A percentile compares a stretch with the other conserved stretches of the same genome.
These are phyloP conservation scores for Phytopythium vexans DNA, from an alignment of 352 stramenopile species.

Conservation along the genomic window DNA sequence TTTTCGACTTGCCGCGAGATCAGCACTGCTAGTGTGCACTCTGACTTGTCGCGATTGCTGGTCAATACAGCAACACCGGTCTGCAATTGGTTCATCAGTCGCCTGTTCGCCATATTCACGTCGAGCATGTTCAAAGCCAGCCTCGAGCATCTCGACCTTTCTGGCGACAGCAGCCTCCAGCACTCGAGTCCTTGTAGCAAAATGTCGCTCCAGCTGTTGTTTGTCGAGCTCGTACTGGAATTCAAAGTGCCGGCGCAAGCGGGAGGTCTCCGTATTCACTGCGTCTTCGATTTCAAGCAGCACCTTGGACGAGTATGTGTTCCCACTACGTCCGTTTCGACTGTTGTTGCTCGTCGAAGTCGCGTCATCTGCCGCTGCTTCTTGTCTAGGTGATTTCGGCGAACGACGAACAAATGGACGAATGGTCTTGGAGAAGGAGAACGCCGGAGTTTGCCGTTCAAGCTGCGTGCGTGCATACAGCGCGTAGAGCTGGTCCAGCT, in stretches of 20 bases:
- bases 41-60: no score
- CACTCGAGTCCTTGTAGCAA: conserved; percentile 13
- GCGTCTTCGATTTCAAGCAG: conserved; percentile 51
- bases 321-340: conserved; percentile 1
- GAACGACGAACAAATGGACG: conserved; percentile 25
- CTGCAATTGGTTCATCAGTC: no score
- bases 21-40: no score
- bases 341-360: neutral
- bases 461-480: conserved; percentile 47
- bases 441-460: conserved; percentile 18
- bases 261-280: conserved; percentile 34
- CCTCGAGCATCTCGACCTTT: conserved; percentile 15
- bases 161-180: conserved; percentile 15
- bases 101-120: no score
- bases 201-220: conserved; percentile 18
- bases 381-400: neutral
- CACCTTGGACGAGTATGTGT: conserved; percentile 21
- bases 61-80: no score
- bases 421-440: conserved; percentile 38
- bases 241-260: conserved; percentile 38
- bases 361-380: neutral
- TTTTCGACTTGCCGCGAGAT: no score
- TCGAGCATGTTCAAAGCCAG: conserved; percentile 1
- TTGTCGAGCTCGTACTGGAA: conserved; percentile 27
- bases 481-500: conserved; percentile 61